phyloP scores from a whole-genome alignment of 805 yeast genomes.

The Yarrowia hollandica region DNA sequence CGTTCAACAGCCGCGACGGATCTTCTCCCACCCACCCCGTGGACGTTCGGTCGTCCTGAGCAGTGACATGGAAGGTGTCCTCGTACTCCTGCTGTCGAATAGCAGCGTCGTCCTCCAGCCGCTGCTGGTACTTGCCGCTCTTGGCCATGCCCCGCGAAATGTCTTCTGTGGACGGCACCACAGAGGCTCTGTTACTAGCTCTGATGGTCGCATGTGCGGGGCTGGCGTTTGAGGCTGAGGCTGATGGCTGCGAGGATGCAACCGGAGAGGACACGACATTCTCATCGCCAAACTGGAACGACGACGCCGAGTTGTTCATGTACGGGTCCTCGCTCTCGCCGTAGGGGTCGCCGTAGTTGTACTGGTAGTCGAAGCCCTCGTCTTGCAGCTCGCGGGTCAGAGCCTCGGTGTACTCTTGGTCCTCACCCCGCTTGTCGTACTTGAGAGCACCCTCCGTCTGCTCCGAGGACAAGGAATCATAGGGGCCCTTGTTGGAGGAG shows the following conservation, averaged over 20 bases:
- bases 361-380: slow-evolving; percentile 11
- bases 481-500: slow-evolving; percentile 25
- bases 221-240: not conserved
- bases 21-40: not conserved
- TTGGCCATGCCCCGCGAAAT: not conserved
- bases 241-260: no score
- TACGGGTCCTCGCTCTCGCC: not conserved
- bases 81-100: slow-evolving; percentile 13
- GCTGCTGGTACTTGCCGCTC: slow-evolving; percentile 24
- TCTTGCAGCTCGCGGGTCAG: slow-evolving; percentile 4
- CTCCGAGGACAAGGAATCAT: not conserved
- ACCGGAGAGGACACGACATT: no score
- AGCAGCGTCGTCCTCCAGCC: slow-evolving; percentile 18
- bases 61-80: slow-evolving; percentile 5
- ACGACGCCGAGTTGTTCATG: not conserved
- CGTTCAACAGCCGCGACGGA: not conserved
- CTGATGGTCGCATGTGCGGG: not conserved
- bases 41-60: not conserved
- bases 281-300: slow-evolving; percentile 8
- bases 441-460: slow-evolving; percentile 19
- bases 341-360: slow-evolving; percentile 17
- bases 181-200: not conserved
- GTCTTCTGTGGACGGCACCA: slow-evolving; percentile 14
- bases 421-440: slow-evolving; percentile 13
- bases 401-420: slow-evolving; percentile 8